These are phyloP conservation scores for Neophaeococcomyces mojaviensis DNA, from an alignment of 2,329 filamentous ascomycete species.

Conservation along the genomic window DNA sequence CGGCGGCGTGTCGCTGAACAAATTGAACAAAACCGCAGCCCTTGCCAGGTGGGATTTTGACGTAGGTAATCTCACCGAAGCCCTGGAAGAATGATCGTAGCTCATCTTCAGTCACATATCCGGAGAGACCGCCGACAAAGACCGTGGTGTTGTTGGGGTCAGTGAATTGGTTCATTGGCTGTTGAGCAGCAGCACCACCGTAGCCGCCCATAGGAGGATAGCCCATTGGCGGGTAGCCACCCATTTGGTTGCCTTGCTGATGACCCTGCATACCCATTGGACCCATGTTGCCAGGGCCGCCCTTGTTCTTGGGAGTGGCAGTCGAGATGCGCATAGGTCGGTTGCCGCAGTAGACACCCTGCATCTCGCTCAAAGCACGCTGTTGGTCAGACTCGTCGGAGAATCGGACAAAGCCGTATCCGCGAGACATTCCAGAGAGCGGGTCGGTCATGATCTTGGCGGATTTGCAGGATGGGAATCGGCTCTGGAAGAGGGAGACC, in stretches of 20 bases:
- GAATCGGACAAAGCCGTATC: constrained; percentile 97
- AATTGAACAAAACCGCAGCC: constrained; percentile 99
- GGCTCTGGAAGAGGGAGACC: constrained; percentile 91
- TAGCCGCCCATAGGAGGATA: constrained; percentile 62
- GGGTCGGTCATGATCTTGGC: constrained; percentile 99
- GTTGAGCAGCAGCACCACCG: constrained; percentile 39
- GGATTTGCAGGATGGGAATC: constrained; percentile 95
- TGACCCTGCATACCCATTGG: constrained; percentile 45
- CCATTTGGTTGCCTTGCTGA: constrained; percentile 10
- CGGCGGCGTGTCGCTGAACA: constrained; percentile 93
- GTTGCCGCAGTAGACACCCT: constrained; percentile 98
- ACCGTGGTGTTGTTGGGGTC: constrained; percentile 99
- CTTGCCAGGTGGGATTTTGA: constrained; percentile 99
- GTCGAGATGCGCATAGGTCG: constrained; percentile 97
- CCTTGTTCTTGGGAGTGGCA: constrained; percentile 86
- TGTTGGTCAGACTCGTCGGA: constrained; percentile 93
- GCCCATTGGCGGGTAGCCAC: constrained; percentile 60
- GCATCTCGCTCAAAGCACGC: constrained; percentile 93
- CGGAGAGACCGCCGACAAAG: constrained; percentile 92
- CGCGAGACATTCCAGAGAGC: constrained; percentile 92
- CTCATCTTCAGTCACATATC: constrained; percentile 98
- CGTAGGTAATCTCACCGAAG: constrained; percentile 98
- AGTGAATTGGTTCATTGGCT: constrained; percentile 98
- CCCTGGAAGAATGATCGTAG: constrained; percentile 99
- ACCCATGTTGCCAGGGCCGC: constrained; percentile 48